Conservation (phyloP, 1,284 basidiomycete genomes). For the Agaricales sp. region DNA sequence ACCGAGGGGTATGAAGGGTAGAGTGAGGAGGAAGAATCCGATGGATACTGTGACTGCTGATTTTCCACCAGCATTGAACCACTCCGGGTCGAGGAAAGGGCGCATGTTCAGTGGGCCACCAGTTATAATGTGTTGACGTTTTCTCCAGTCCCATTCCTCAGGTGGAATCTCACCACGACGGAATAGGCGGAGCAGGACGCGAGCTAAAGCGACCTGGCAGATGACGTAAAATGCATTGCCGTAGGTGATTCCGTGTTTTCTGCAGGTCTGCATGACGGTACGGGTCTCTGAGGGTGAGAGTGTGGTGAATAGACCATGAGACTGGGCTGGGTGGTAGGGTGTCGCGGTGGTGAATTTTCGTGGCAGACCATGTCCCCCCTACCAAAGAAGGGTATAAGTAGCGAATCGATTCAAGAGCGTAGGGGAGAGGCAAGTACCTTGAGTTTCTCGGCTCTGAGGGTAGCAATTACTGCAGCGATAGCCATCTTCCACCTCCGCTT, state of each 20-base stretch:
- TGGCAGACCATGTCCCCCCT: conserved; percentile 49
- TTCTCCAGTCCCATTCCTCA: conserved; percentile 44
- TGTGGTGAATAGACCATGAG: conserved; percentile 15
- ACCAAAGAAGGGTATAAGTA: conserved; percentile 4
- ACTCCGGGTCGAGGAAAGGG: conserved; percentile 35
- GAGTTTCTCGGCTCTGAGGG: conserved; percentile 21
- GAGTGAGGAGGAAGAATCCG: conserved; percentile 29
- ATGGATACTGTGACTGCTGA: conserved; percentile 33
- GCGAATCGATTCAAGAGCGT: conserved; percentile 1
- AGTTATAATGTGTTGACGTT: conserved; percentile 37
- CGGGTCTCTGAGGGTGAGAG: conserved; percentile 20
- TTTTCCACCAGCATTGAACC: conserved; percentile 35
- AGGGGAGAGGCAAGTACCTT: conserved; percentile 19
- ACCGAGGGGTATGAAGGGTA: conserved; percentile 44
- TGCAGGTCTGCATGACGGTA: conserved; percentile 26
- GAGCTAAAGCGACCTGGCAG: conserved; percentile 43
- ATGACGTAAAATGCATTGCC: conserved; percentile 40
- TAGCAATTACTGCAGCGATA: conserved; percentile 28
- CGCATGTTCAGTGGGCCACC: conserved; percentile 43
- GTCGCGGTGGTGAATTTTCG: conserved; percentile 26
- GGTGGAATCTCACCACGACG: conserved; percentile 33
- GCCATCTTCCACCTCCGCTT: conserved; percentile 38
- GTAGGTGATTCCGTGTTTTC: conserved; percentile 33
- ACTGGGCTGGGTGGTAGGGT: conserved; percentile 24
- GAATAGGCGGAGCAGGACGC: conserved; percentile 37